Conservation (phyloP, 768 basidiomycete genomes). For the Phanerodontia chrysosporium region DNA sequence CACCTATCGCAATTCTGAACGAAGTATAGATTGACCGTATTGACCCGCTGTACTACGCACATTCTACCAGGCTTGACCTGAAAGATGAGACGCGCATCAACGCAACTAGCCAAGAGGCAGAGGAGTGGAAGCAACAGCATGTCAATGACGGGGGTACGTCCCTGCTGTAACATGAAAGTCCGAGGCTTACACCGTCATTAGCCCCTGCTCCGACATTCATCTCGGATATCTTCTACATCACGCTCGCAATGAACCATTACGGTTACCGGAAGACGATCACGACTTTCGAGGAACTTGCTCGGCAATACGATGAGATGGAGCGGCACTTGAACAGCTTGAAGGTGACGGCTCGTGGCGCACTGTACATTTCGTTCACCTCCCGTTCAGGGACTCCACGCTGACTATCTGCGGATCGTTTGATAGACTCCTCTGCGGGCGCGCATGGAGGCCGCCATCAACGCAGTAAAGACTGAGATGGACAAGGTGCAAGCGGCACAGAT, state of each 20-base stretch:
- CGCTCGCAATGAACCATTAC: slow-evolving; percentile 84
- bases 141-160: slow-evolving; percentile 40
- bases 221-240: slow-evolving; percentile 89
- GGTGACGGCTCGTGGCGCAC: slow-evolving; percentile 81
- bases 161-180: not conserved
- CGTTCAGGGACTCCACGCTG: not conserved
- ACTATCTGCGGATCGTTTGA: not conserved
- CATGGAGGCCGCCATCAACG: slow-evolving; percentile 71
- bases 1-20: not conserved
- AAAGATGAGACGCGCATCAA: slow-evolving; percentile 92
- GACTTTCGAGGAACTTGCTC: slow-evolving; percentile 65
- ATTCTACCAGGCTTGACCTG: slow-evolving; percentile 67
- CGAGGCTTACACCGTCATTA: not conserved
- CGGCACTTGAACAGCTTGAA: slow-evolving; percentile 72
- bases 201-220: slow-evolving; percentile 82
- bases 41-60: slow-evolving; percentile 76
- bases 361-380: slow-evolving; percentile 37
- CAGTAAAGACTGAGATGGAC: slow-evolving; percentile 65
- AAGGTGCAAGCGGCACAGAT: slow-evolving; percentile 70
- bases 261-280: slow-evolving; percentile 82
- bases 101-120: slow-evolving; percentile 84
- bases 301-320: slow-evolving; percentile 73
- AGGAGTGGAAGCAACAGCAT: slow-evolving; percentile 60
- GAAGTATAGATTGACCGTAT: slow-evolving; percentile 78
- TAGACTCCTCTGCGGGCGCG: slow-evolving; percentile 74